Percentiles rank a stretch among this genome's conserved stretches.
phyloP scores from a whole-genome alignment of 2,329 filamentous ascomycete species.

The Tolypocladium sp. region DNA sequence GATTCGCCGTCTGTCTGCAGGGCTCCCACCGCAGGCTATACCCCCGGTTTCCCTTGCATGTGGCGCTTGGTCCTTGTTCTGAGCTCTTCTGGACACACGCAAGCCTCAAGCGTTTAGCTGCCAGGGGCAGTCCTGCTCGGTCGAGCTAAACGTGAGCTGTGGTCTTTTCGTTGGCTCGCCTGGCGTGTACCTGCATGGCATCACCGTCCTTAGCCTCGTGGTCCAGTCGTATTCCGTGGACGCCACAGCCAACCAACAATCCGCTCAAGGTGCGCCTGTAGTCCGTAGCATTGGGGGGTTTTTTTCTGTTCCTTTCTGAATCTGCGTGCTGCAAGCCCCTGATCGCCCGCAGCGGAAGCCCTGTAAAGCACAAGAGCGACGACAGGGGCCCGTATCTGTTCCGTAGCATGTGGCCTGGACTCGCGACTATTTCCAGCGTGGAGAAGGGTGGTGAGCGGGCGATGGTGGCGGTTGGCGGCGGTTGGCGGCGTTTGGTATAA shows the following conservation, averaged over 20 bases:
- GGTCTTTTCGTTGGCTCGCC: neutral
- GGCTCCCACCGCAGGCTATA: neutral
- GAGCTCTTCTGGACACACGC: neutral
- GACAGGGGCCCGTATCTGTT: neutral
- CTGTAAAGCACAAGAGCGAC: neutral
- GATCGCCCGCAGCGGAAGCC: neutral
- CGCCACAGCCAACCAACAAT: neutral
- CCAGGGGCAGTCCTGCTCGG: neutral
- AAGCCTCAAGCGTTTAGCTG: neutral
- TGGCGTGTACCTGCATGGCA: neutral
- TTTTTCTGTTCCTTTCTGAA: neutral
- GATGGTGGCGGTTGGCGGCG: neutral
- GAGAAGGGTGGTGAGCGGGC: neutral
- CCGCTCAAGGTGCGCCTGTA: neutral
- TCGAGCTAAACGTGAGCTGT: neutral
- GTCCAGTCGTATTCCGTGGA: neutral
- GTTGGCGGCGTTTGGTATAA: neutral
- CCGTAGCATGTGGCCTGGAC: neutral
- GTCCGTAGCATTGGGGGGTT: neutral
- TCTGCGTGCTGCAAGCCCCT: conserved; percentile 3
- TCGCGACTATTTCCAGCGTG: neutral
- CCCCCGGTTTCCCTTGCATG: neutral
- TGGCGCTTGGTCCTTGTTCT: neutral
- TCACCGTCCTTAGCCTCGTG: neutral
- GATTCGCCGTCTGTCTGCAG: neutral